These are phyloP conservation scores for Apophysomyces elegans DNA, from an alignment of 371 early-diverging fungal species.

Conservation along the genomic window DNA sequence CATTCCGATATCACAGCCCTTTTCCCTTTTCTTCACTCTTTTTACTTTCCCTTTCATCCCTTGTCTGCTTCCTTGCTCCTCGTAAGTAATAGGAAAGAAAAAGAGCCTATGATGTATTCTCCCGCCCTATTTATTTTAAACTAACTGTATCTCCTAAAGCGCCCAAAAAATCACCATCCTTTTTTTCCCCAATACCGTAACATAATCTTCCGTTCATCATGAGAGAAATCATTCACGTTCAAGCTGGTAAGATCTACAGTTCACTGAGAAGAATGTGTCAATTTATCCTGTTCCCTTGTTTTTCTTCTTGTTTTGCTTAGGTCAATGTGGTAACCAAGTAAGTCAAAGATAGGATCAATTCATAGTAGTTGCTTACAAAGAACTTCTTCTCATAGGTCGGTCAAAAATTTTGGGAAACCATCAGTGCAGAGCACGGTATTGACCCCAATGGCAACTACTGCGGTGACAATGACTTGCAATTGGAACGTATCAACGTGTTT, in stretches of 20 bases:
- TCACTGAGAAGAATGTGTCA: neutral
- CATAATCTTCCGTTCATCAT: slow-evolving; percentile 52
- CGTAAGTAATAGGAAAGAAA: neutral
- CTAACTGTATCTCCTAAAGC: neutral
- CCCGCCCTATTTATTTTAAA: neutral
- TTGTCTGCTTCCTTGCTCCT: neutral
- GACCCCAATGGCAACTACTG: slow-evolving; percentile 74
- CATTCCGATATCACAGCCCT: neutral
- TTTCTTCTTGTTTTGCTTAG: slow-evolving; percentile 15
- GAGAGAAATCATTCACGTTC: slow-evolving; percentile 99
- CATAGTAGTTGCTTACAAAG: too few relatives aligned
- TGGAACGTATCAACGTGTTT: slow-evolving; percentile 97
- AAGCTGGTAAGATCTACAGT: slow-evolving; percentile 74
- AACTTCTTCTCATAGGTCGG: slow-evolving; percentile 60
- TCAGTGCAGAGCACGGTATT: slow-evolving; percentile 93
- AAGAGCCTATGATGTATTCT: too few relatives aligned
- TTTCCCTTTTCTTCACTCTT: slow-evolving; percentile 1
- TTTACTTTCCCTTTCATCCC: neutral
- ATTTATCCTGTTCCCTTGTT: slow-evolving; percentile 1
- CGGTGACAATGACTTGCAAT: slow-evolving; percentile 88
- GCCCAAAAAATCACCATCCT: neutral
- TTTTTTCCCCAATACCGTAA: neutral
- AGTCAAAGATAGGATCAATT: slow-evolving; percentile 37
- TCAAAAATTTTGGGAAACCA: slow-evolving; percentile 95
- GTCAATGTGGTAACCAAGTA: slow-evolving; percentile 90